These are phyloP conservation scores for Solanum hybrid DNA, from an alignment of 305 asterid species.

Conservation along the genomic window DNA sequence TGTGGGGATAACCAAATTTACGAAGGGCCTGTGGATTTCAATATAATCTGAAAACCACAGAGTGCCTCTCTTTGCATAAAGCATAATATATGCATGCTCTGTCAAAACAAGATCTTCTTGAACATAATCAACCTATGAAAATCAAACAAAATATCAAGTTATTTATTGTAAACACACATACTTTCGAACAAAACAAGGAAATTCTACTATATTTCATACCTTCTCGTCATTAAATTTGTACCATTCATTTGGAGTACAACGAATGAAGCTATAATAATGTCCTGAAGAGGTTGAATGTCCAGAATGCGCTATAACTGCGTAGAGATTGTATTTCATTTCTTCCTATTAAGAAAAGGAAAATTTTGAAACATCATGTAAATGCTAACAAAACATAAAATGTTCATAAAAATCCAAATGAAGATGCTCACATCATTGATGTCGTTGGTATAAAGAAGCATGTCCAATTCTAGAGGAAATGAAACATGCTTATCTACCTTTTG, in stretches of 20 bases:
- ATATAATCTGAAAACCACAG: conserved; percentile 48
- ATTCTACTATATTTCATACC: conserved; percentile 22
- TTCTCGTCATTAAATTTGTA: conserved; percentile 67
- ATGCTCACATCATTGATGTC: conserved; percentile 34
- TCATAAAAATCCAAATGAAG: neutral
- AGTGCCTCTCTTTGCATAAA: conserved; percentile 60
- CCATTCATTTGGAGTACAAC: conserved; percentile 49
- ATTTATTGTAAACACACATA: neutral
- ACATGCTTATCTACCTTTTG: conserved; percentile 70
- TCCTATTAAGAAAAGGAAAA: conserved; percentile 25
- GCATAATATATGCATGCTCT: conserved; percentile 69
- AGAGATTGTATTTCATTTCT: conserved; percentile 43
- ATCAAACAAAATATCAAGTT: neutral
- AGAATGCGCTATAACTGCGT: conserved; percentile 65
- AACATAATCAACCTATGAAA: conserved; percentile 41
- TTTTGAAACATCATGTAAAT: neutral
- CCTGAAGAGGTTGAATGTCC: conserved; percentile 60
- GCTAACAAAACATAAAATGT: neutral
- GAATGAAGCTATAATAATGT: conserved; percentile 68
- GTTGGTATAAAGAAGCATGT: conserved; percentile 39
- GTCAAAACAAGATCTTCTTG: conserved; percentile 44
- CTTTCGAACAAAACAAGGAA: neutral
- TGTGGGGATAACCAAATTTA: conserved; percentile 13
- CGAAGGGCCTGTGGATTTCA: conserved; percentile 29
- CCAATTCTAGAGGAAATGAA: conserved; percentile 56